Percentiles rank a stretch among this genome's conserved stretches.
Conservation (phyloP, 2,329 filamentous ascomycete genomes). For the Stachybotrys chlorohalonatus region DNA sequence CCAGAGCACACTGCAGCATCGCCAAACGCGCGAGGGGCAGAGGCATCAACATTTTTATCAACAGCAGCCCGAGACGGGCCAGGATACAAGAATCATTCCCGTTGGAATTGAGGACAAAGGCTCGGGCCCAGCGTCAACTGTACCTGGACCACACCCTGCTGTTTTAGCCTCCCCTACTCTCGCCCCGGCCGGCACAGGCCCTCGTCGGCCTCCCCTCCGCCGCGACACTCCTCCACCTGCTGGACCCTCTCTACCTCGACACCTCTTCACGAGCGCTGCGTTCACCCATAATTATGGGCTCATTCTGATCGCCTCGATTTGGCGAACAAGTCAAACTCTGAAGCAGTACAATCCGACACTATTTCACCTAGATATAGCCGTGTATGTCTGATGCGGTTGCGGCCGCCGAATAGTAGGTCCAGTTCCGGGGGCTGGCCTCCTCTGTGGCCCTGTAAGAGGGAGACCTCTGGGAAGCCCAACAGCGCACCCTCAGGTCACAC, state of each 20-base stretch:
- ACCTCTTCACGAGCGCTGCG: constrained; percentile 15
- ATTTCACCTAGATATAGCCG: constrained; percentile 4
- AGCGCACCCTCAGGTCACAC: not conserved
- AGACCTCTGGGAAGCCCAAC: not conserved
- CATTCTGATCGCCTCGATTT: constrained; percentile 41
- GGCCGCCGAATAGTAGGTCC: constrained; percentile 1
- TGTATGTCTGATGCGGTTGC: constrained; percentile 1
- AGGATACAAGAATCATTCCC: no score
- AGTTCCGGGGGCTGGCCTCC: constrained; percentile 3
- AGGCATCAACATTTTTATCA: no score
- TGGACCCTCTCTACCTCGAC: constrained; percentile 20
- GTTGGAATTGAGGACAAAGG: not conserved
- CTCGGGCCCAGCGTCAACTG: not conserved
- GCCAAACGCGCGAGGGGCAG: no score
- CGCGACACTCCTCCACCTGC: constrained; percentile 21
- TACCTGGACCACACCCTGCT: not conserved
- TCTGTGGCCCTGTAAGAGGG: constrained; percentile 4
- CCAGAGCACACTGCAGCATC: no score
- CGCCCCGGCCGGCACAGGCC: constrained; percentile 4
- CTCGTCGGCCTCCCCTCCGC: constrained; percentile 5
- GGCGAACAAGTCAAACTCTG: constrained; percentile 23
- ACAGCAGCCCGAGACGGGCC: no score
- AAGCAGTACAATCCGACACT: not conserved
- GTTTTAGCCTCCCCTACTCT: not conserved
- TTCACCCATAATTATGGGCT: constrained; percentile 54